Conservation (phyloP, 2,329 filamentous ascomycete species). For the Fusarium cyanostomum region DNA sequence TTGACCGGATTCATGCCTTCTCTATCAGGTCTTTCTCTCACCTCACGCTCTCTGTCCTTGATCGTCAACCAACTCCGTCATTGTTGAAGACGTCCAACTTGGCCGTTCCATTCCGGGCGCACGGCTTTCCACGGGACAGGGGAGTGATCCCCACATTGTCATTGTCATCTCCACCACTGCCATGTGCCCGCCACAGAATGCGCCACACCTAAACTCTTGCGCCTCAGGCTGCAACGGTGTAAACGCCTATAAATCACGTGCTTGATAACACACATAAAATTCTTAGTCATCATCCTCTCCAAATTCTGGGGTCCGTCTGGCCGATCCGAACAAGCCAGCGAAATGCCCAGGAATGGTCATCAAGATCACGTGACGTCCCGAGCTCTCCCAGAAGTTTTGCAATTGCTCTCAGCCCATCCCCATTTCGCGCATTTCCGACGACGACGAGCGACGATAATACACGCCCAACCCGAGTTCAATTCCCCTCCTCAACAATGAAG, state of each 20-base stretch:
- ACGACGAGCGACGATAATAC: constrained; percentile 39
- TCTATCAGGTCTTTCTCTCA: neutral
- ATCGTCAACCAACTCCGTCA: neutral
- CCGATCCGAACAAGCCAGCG: constrained; percentile 34
- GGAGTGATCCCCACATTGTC: constrained; percentile 34
- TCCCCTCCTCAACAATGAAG: constrained; percentile 65
- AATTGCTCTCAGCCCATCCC: constrained; percentile 45
- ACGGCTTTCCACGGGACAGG: constrained; percentile 36
- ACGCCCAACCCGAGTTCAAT: constrained; percentile 40
- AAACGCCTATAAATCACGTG: constrained; percentile 18
- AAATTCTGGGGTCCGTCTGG: constrained; percentile 16
- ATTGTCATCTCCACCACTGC: constrained; percentile 10
- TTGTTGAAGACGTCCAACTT: neutral
- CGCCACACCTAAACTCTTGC: neutral
- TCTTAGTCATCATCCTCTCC: constrained; percentile 4
- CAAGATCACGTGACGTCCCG: constrained; percentile 49
- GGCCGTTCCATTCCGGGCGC: constrained; percentile 38
- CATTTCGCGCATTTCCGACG: constrained; percentile 49
- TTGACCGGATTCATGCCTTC: neutral
- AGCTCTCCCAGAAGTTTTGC: constrained; percentile 46
- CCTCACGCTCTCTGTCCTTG: neutral
- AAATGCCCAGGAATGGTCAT: constrained; percentile 42
- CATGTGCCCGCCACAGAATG: constrained; percentile 6
- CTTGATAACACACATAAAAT: neutral
- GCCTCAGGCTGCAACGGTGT: neutral